phyloP scores from a whole-genome alignment of 2,329 filamentous ascomycete genomes.

The Aureobasidium sp. region DNA sequence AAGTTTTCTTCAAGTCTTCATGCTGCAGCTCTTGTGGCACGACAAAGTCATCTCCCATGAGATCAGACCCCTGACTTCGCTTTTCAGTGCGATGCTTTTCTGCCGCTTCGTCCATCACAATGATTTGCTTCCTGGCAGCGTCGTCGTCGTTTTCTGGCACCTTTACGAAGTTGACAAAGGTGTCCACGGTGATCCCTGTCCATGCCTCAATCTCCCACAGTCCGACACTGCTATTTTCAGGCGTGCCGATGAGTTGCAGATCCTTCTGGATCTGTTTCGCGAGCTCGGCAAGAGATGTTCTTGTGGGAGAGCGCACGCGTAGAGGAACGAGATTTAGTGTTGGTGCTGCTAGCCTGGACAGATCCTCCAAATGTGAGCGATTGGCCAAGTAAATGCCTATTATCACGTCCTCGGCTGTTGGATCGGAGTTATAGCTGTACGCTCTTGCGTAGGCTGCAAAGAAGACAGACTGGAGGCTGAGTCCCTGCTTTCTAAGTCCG shows the following conservation, averaged over 20 bases:
- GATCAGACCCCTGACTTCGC: constrained; percentile 17
- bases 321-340: constrained; percentile 75
- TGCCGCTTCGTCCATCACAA: constrained; percentile 21
- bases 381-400: constrained; percentile 83
- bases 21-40: constrained; percentile 21
- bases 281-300: constrained; percentile 35
- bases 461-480: constrained; percentile 66
- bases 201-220: constrained; percentile 65
- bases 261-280: constrained; percentile 61
- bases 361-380: constrained; percentile 47
- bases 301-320: constrained; percentile 38
- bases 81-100: constrained; percentile 19
- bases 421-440: constrained; percentile 30
- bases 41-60: constrained; percentile 14
- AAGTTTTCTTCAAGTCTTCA: constrained; percentile 24
- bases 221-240: constrained; percentile 49
- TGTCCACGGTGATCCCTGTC: constrained; percentile 63
- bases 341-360: constrained; percentile 51
- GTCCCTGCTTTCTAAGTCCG: constrained; percentile 42
- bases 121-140: not conserved
- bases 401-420: constrained; percentile 39
- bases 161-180: constrained; percentile 74
- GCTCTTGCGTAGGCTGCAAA: constrained; percentile 60
- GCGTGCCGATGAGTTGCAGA: constrained; percentile 51
- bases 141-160: constrained; percentile 34